Evolutionary conservation across 305 asterid genomes (phyloP).

Genomic region (Stenogyne calaminthoides): DNA sequence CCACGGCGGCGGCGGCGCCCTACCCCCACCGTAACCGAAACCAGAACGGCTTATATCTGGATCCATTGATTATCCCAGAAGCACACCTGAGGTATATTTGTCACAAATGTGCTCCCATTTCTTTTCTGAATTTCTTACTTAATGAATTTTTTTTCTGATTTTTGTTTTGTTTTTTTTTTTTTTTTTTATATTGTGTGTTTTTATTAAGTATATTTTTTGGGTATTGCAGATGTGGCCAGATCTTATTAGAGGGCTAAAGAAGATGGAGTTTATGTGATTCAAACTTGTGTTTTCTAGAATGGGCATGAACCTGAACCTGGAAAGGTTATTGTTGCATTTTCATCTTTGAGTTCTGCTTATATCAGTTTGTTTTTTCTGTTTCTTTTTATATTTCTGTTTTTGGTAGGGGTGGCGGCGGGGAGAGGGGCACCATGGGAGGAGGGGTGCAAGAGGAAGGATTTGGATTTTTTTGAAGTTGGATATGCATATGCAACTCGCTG

Average conservation of each 20-base stretch:
- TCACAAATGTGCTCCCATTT: slow-evolving; percentile 27
- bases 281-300: slow-evolving; percentile 98
- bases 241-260: slow-evolving; percentile 96
- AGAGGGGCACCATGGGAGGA: too few species aligned
- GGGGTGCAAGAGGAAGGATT: too few species aligned
- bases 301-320: slow-evolving; percentile 98
- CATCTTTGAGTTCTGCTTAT: background rate
- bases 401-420: too few species aligned
- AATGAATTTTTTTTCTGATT: background rate
- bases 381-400: too few species aligned
- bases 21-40: too few species aligned
- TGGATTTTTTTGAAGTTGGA: too few species aligned
- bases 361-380: background rate
- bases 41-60: slow-evolving; percentile 98
- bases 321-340: slow-evolving; percentile 51
- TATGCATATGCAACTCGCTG: too few species aligned
- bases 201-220: slow-evolving; percentile 23
- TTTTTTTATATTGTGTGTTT: background rate
- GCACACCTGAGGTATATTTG: slow-evolving; percentile 84
- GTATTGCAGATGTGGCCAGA: slow-evolving; percentile 94
- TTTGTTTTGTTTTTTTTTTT: background rate
- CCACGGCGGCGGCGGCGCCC: too few species aligned
- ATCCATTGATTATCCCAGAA: slow-evolving; percentile 97
- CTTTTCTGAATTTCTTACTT: background rate
- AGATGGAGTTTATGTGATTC: slow-evolving; percentile 96